Evolutionary conservation across 176 grass and related monocot genomes (phyloP), one percentile per base, ranked within the genome.

Genomic region (Thinopyrum elongatum): DNA sequence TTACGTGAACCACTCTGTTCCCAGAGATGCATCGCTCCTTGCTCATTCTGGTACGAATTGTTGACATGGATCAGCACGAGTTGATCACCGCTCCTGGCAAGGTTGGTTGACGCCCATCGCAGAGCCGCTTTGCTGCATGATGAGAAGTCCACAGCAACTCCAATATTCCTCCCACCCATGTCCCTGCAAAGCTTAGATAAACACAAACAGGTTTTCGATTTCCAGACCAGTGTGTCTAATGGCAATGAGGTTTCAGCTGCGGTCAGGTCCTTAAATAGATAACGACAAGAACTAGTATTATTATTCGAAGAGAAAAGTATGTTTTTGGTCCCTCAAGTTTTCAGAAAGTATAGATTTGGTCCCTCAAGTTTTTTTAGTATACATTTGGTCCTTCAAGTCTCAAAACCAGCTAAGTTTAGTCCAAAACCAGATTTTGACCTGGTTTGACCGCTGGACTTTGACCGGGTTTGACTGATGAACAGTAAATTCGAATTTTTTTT

Each of bases 11-110:
- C 94, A 67, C 72, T 75, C 14, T 82, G 85, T 29, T 92, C 85
- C 94, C 94, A 97, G 22, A 97, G 89, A 65, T 97, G 91, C 91
- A 92, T 80, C 0, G 76, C 63, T n/a, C 94, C 94, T 36, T 88
- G 85, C 80, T 94, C 94, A 17, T 38, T 87, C 70, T 94, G 91
- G 39, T 25, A 90, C 59, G 84, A 86, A 17, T 22, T 80, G 57
- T 88, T 90, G 87, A 91, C 87, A 71, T 97, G 87, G 77, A 97
- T n/a, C 27, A 97, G 69, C 60, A 97, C 82, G 13, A 97, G 72
- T 6, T 84, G 92, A 65, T 97, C 94, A 2, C 94, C 89, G 0
- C 53, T 76, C 63, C 82, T 90, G 33, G 82, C 29, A 34, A 94
- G 82, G 73, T 97, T 94, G 5, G 28, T 91, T 10, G 94, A 88